A percentile compares a stretch with the other conserved stretches of the same genome.
These are phyloP conservation scores for Lodderomyces beijingensis DNA, from an alignment of 1,139 yeast genomes.

Conservation along the genomic window DNA sequence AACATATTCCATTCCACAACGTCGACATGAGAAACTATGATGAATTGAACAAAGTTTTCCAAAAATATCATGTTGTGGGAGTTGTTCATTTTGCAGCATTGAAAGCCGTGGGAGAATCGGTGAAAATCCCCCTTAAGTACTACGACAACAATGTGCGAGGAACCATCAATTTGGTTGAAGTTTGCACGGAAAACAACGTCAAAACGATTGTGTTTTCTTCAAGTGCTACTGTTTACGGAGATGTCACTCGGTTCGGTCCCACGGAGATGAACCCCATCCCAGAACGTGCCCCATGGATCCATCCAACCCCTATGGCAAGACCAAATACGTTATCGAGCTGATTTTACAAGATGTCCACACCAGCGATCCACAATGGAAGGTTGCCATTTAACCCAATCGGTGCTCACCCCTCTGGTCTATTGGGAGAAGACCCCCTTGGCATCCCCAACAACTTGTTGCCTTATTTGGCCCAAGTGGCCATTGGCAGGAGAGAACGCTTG, in stretches of 20 bases:
- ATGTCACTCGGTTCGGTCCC: conserved; percentile 66
- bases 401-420: conserved; percentile 75
- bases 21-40: conserved; percentile 55
- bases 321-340: conserved; percentile 64
- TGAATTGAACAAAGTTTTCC: conserved; percentile 46
- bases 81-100: conserved; percentile 85
- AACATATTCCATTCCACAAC: conserved; percentile 51
- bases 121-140: conserved; percentile 64
- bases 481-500: conserved; percentile 64
- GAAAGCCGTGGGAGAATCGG: conserved; percentile 83
- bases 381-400: conserved; percentile 79
- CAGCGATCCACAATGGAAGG: conserved; percentile 48
- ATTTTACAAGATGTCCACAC: conserved; percentile 54
- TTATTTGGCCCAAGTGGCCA: conserved; percentile 72
- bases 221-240: conserved; percentile 84
- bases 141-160: conserved; percentile 70
- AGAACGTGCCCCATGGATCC: conserved; percentile 76
- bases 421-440: conserved; percentile 81
- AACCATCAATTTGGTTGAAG: conserved; percentile 54
- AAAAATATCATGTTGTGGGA: conserved; percentile 47
- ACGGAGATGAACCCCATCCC: conserved; percentile 68
- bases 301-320: conserved; percentile 72
- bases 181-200: conserved; percentile 45
- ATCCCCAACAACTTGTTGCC: conserved; percentile 76
- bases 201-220: conserved; percentile 69